A percentile compares a stretch with the other conserved stretches of the same genome.
phyloP scores from a whole-genome alignment of 2,329 filamentous ascomycete genomes.

The Didymella pomorum region DNA sequence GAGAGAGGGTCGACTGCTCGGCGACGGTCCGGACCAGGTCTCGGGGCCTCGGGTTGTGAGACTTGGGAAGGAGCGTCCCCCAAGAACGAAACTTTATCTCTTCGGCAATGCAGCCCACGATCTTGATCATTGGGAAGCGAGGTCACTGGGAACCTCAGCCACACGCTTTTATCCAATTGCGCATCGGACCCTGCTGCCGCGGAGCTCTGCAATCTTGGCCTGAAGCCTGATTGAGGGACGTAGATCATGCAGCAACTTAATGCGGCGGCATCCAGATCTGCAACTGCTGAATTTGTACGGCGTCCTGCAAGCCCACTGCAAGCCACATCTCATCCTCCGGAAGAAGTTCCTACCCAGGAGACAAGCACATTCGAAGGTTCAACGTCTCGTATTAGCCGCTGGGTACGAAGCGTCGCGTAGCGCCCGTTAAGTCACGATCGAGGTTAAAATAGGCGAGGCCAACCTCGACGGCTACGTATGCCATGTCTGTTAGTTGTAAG shows the following conservation, averaged over 20 bases:
- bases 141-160: background rate
- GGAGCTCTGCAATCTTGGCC: background rate
- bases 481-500: background rate
- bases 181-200: background rate
- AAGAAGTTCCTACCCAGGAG: background rate
- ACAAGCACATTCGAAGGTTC: background rate
- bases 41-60: background rate
- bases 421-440: background rate
- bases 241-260: background rate
- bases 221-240: background rate
- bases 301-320: background rate
- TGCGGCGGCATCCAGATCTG: conserved; percentile 1
- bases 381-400: conserved; percentile 3
- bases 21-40: conserved; percentile 3
- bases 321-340: background rate
- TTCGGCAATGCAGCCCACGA: background rate
- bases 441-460: background rate
- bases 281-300: background rate
- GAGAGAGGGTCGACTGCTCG: background rate
- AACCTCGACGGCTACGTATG: background rate
- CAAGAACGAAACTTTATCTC: background rate
- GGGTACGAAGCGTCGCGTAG: background rate
- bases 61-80: background rate
- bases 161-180: background rate
- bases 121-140: background rate